A percentile compares a stretch with the other conserved stretches of the same genome.
phyloP scores from a whole-genome alignment of 495 filamentous ascomycete species.

The Aspergillus asperescens region DNA sequence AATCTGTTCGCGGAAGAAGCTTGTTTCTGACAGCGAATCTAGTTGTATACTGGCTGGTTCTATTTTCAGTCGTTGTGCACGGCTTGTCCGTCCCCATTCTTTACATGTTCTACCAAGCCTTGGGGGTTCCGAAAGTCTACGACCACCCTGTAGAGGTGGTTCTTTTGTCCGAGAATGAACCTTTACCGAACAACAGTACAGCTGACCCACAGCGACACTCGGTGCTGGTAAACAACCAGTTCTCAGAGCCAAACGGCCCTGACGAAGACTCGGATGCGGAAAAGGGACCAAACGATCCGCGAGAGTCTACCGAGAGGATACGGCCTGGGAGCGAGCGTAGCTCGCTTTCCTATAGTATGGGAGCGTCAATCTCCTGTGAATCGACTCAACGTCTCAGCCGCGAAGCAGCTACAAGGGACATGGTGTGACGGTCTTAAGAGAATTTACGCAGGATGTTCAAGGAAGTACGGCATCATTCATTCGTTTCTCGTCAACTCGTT shows the following conservation, averaged over 20 bases:
- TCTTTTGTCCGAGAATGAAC: conserved; percentile 44
- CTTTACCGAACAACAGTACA: conserved; percentile 48
- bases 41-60: conserved; percentile 55
- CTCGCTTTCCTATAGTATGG: not conserved
- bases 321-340: conserved; percentile 8
- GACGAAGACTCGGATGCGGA: conserved; percentile 14
- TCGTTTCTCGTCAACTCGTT: conserved; percentile 8
- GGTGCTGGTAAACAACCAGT: conserved; percentile 50
- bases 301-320: conserved; percentile 4
- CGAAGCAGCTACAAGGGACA: conserved; percentile 1
- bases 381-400: not conserved
- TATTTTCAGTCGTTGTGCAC: conserved; percentile 55
- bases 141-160: conserved; percentile 49
- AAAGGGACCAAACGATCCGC: not conserved
- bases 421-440: conserved; percentile 2
- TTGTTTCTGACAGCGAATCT: conserved; percentile 5
- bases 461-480: conserved; percentile 10
- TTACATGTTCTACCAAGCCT: conserved; percentile 41
- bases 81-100: conserved; percentile 52
- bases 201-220: conserved; percentile 42
- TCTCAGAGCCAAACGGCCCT: conserved; percentile 36
- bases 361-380: not conserved
- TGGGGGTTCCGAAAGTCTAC: conserved; percentile 40
- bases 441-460: not conserved
- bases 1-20: not conserved